These are phyloP conservation scores for Fusarium sacchari DNA, from an alignment of 2,329 filamentous ascomycete species.

Conservation along the genomic window DNA sequence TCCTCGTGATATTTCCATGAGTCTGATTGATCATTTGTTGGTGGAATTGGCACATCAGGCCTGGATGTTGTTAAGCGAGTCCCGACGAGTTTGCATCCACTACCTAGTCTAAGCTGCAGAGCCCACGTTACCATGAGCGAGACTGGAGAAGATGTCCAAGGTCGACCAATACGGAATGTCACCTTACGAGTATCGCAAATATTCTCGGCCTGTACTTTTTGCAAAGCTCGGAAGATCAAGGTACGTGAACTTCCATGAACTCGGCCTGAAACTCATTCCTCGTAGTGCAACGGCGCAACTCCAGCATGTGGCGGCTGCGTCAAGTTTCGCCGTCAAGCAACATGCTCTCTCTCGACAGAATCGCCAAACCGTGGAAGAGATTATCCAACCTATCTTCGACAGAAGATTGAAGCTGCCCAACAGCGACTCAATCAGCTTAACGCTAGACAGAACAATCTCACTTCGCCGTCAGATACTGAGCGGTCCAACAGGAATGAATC, in stretches of 20 bases:
- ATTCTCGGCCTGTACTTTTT: constrained; percentile 2
- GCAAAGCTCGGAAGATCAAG: constrained; percentile 13
- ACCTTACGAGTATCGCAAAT: constrained; percentile 6
- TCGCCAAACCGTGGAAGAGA: neutral
- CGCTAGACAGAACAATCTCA: accelerated
- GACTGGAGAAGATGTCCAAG: accelerated
- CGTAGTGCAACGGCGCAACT: neutral
- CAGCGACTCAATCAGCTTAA: neutral
- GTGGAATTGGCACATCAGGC: neutral
- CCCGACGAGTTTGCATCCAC: too few relatives aligned
- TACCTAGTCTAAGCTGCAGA: neutral
- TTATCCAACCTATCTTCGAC: neutral
- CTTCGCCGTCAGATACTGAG: neutral
- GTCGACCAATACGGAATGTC: neutral
- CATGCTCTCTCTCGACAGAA: neutral
- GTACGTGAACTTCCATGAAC: neutral
- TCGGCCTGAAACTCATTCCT: neutral
- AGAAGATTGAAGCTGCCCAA: constrained; percentile 1
- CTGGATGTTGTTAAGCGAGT: neutral
- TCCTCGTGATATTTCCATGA: neutral
- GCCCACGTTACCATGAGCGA: neutral
- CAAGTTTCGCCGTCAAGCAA: neutral
- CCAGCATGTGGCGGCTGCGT: constrained; percentile 10
- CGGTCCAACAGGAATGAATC: neutral
- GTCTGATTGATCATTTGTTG: neutral